These are phyloP conservation scores for Diaporthe helianthi DNA, from an alignment of 2,329 filamentous ascomycete genomes.

Conservation along the genomic window DNA sequence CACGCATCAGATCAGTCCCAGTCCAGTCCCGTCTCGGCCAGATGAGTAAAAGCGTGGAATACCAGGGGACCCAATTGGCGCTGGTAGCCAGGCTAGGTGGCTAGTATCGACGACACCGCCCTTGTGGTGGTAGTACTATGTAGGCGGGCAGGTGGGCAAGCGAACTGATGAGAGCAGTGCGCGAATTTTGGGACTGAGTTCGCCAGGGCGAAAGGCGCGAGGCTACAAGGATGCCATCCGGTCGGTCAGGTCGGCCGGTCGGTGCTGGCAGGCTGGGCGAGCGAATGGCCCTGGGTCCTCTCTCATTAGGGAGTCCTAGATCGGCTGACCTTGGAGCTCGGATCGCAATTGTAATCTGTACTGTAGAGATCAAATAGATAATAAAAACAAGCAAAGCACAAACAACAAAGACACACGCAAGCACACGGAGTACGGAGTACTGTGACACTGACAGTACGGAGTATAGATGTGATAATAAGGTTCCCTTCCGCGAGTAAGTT, in stretches of 20 bases:
- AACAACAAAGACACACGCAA: neutral
- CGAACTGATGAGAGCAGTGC: conserved; percentile 10
- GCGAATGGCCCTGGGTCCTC: conserved; percentile 2
- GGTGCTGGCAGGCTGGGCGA: neutral
- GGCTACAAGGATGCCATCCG: conserved; percentile 26
- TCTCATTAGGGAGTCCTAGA: too few species aligned
- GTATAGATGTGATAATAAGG: neutral
- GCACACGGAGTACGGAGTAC: neutral
- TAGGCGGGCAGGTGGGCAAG: neutral
- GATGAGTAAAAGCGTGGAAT: neutral
- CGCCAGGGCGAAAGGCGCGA: conserved; percentile 27
- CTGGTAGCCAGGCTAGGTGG: neutral
- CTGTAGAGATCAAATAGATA: neutral
- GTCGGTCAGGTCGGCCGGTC: conserved; percentile 5
- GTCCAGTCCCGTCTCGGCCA: neutral
- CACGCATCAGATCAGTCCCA: conserved; percentile 5
- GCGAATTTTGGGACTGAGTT: conserved; percentile 29
- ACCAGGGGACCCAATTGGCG: neutral
- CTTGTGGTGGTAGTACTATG: neutral
- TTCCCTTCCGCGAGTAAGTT: conserved; percentile 22
- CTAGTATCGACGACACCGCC: conserved; percentile 20
- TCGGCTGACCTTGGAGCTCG: conserved; percentile 9
- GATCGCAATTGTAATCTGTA: too few species aligned
- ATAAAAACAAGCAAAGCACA: conserved; percentile 6
- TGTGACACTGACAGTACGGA: too few species aligned